Percentiles rank a stretch among this genome's conserved stretches.
Conservation (phyloP, 2,329 filamentous ascomycete species). For the Geosmithia flava region DNA sequence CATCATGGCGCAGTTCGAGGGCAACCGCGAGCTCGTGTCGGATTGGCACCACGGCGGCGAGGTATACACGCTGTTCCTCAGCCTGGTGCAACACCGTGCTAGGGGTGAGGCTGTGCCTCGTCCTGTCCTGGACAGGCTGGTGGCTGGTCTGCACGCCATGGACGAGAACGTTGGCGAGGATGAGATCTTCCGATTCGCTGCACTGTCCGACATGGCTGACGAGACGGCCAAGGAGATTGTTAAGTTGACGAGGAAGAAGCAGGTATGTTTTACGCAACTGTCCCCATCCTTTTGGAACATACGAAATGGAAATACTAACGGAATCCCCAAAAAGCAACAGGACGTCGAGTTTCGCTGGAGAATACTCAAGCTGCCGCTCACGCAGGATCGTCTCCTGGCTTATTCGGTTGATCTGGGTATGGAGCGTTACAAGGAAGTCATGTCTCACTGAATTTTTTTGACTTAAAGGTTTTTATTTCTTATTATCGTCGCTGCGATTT, state of each 20-base stretch:
- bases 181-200: conserved; percentile 48
- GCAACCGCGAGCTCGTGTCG: conserved; percentile 45
- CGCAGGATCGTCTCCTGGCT: conserved; percentile 58
- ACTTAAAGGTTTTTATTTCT: conserved; percentile 9
- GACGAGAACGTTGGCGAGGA: conserved; percentile 27
- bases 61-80: conserved; percentile 57
- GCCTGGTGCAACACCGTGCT: conserved; percentile 31
- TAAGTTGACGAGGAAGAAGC: conserved; percentile 38
- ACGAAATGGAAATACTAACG: no score
- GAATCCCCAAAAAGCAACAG: conserved; percentile 9
- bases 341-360: conserved; percentile 22
- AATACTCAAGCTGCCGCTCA: conserved; percentile 51
- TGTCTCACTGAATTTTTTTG: conserved; percentile 26
- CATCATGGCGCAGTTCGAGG: conserved; percentile 57
- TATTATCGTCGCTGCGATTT: background rate
- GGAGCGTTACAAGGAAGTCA: conserved; percentile 54
- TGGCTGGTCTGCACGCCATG: conserved; percentile 43
- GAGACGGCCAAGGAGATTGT: conserved; percentile 57
- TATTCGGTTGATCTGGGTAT: conserved; percentile 60
- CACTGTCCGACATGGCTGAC: conserved; percentile 70
- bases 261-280: conserved; percentile 28
- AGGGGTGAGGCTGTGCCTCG: conserved; percentile 26
- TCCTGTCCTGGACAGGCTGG: conserved; percentile 40
- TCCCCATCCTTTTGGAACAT: no score
- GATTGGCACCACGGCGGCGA: conserved; percentile 72